Percentiles rank a stretch among this genome's conserved stretches.
Conservation (phyloP, 805 yeast species). For the Wickerhamiella kazuoi region DNA sequence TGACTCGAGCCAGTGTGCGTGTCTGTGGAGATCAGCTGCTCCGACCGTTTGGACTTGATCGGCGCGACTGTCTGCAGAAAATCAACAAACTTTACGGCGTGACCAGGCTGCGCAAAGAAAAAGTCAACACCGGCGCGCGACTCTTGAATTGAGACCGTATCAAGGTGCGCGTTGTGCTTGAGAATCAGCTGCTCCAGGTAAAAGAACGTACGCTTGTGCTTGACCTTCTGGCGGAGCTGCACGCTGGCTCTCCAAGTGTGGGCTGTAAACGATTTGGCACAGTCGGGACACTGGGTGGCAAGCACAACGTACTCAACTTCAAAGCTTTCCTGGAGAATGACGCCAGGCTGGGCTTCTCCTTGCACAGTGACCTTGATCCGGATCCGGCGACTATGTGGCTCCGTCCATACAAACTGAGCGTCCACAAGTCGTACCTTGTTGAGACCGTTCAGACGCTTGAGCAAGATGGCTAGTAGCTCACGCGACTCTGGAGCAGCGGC, state of each 20-base stretch:
- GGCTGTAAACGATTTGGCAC: slow-evolving; percentile 92
- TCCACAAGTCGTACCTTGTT: slow-evolving; percentile 75
- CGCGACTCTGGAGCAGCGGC: slow-evolving; percentile 79
- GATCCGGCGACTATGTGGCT: slow-evolving; percentile 93
- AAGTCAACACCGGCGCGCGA: slow-evolving; percentile 89
- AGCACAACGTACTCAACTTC: slow-evolving; percentile 87
- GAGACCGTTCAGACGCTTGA: slow-evolving; percentile 75
- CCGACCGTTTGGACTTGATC: slow-evolving; percentile 61
- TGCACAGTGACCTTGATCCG: slow-evolving; percentile 84
- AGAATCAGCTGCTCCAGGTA: slow-evolving; percentile 89
- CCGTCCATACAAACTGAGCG: slow-evolving; percentile 95
- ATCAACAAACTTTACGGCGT: slow-evolving; percentile 87
- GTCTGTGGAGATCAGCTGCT: slow-evolving; percentile 81
- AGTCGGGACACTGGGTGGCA: slow-evolving; percentile 96
- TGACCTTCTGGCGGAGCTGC: slow-evolving; percentile 93
- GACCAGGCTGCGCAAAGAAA: slow-evolving; percentile 72
- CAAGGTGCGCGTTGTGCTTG: slow-evolving; percentile 82
- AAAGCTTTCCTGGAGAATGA: slow-evolving; percentile 83
- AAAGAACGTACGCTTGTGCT: slow-evolving; percentile 90
- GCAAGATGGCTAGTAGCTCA: slow-evolving; percentile 77
- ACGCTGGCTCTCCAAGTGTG: slow-evolving; percentile 97
- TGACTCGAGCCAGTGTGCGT: slow-evolving; percentile 76
- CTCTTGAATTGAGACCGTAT: slow-evolving; percentile 85
- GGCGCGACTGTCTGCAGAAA: slow-evolving; percentile 78
- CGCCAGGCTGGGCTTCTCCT: slow-evolving; percentile 75